Conservation (phyloP, 495 filamentous ascomycete genomes). For the Podospora appendiculata region DNA sequence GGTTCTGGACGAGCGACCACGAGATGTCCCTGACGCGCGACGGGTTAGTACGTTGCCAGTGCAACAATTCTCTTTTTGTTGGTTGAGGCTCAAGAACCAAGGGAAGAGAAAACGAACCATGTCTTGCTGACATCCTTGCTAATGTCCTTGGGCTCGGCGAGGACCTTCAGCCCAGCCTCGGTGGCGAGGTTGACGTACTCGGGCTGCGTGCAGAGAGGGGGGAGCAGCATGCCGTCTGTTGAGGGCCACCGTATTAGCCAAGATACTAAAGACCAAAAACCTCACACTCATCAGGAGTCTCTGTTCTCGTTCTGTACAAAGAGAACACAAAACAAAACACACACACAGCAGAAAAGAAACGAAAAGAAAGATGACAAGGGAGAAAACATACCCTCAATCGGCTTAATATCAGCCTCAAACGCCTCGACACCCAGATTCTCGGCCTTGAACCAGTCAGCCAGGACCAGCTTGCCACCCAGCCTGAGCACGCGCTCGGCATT, state of each 20-base stretch:
- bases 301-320: too few relatives aligned
- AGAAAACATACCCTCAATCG: conserved; percentile 38
- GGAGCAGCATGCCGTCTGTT: conserved; percentile 50
- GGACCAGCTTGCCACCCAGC: conserved; percentile 37
- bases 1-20: conserved; percentile 48
- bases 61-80: too few relatives aligned
- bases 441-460: conserved; percentile 51
- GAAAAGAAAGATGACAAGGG: too few relatives aligned
- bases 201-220: conserved; percentile 39
- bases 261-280: too few relatives aligned
- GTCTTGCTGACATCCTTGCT: conserved; percentile 48
- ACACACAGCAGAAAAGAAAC: not conserved
- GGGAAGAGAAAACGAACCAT: conserved; percentile 35
- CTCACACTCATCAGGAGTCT: not conserved
- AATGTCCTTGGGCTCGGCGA: conserved; percentile 43
- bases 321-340: too few relatives aligned
- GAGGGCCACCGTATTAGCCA: not conserved
- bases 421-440: conserved; percentile 33
- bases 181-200: conserved; percentile 43
- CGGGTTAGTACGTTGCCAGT: too few relatives aligned
- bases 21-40: conserved; percentile 46
- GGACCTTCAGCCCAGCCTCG: conserved; percentile 33
- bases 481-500: conserved; percentile 38
- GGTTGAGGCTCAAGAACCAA: conserved; percentile 2
- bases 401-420: conserved; percentile 44